Evolutionary conservation across 495 filamentous ascomycete genomes (phyloP).

Genomic region (Aspergillus hancockii): DNA sequence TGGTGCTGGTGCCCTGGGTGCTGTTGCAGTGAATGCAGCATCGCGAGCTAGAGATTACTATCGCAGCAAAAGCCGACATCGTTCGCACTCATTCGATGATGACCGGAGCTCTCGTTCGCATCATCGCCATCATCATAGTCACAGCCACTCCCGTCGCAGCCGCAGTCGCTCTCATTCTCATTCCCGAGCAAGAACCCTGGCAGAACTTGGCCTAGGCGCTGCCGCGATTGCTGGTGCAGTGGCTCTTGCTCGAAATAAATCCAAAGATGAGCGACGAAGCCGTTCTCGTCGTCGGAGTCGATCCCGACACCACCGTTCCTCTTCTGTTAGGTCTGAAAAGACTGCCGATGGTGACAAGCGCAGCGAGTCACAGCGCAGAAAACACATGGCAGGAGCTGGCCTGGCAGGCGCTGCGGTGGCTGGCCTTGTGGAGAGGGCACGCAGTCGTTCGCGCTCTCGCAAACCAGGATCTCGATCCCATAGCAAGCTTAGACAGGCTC

Average conservation of each 20-base stretch:
- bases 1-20: slow-evolving; percentile 80
- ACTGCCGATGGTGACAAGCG: slow-evolving; percentile 44
- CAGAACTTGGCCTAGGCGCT: slow-evolving; percentile 75
- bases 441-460: slow-evolving; percentile 68
- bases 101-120: slow-evolving; percentile 43
- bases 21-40: slow-evolving; percentile 75
- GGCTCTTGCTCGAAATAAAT: slow-evolving; percentile 70
- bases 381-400: slow-evolving; percentile 74
- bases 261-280: slow-evolving; percentile 68
- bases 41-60: slow-evolving; percentile 73
- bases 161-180: slow-evolving; percentile 56
- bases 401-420: slow-evolving; percentile 76
- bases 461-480: slow-evolving; percentile 55
- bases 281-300: slow-evolving; percentile 61
- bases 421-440: slow-evolving; percentile 71
- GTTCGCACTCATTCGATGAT: slow-evolving; percentile 52
- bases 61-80: slow-evolving; percentile 59
- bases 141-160: slow-evolving; percentile 35
- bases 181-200: slow-evolving; percentile 59
- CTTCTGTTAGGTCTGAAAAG: slow-evolving; percentile 35
- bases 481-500: slow-evolving; percentile 59
- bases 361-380: slow-evolving; percentile 62
- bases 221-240: slow-evolving; percentile 80
- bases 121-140: slow-evolving; percentile 36
- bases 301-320: slow-evolving; percentile 60